Conservation (phyloP, 2,329 filamentous ascomycete species). For the Colletotrichum shisoi region DNA sequence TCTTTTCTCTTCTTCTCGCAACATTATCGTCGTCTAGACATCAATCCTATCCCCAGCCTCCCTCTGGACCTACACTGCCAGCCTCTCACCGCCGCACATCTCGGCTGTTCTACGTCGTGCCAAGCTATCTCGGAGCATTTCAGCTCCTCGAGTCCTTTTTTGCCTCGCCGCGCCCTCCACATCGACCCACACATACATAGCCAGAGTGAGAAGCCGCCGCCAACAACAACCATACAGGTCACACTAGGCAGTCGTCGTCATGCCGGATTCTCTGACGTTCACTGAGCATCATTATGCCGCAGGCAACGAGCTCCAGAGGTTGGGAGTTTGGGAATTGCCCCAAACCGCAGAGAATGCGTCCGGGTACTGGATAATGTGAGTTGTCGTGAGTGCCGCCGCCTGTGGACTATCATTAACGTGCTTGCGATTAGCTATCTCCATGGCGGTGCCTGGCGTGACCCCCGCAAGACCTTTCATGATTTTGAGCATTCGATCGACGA, state of each 20-base stretch:
- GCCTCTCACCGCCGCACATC: neutral
- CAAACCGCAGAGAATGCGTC: conserved; percentile 32
- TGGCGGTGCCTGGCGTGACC: conserved; percentile 71
- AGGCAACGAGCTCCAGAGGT: conserved; percentile 54
- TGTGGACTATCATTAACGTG: neutral
- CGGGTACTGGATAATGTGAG: conserved; percentile 52
- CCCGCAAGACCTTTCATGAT: conserved; percentile 56
- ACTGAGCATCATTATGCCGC: conserved; percentile 50
- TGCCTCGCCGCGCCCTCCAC: neutral
- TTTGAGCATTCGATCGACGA: conserved; percentile 56
- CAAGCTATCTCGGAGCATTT: neutral
- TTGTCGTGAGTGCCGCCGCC: neutral
- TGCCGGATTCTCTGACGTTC: conserved; percentile 44
- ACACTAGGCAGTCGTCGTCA: conserved; percentile 7
- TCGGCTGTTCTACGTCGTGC: neutral
- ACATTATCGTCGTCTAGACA: neutral
- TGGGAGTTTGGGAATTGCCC: conserved; percentile 56
- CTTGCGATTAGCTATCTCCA: conserved; percentile 60
- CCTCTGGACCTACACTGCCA: neutral
- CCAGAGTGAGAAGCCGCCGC: neutral
- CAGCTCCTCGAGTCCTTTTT: neutral
- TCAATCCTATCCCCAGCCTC: neutral
- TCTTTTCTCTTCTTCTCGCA: neutral
- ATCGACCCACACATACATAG: neutral
- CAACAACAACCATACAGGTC: neutral